Evolutionary conservation across 768 basidiomycete genomes (phyloP), one percentile per base, ranked within the genome.

Genomic region (Termitomyces sp.): DNA sequence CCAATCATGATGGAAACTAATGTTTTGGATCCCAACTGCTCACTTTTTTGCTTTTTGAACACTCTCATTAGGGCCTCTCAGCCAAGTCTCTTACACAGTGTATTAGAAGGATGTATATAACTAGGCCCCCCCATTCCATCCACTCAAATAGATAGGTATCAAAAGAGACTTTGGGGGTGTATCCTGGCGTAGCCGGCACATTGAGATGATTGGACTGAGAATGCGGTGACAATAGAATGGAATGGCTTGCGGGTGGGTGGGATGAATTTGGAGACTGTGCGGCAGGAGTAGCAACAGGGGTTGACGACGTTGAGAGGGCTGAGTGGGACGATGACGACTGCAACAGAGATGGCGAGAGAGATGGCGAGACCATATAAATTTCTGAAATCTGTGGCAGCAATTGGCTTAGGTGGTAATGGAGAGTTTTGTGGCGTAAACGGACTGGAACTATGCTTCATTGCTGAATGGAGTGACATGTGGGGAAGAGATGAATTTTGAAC

Each of bases 141-240:
- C n/a, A n/a, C n/a, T n/a, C n/a, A n/a, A n/a, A n/a, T n/a, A n/a
- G n/a, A n/a, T n/a, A 91, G 0, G 91, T 93, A 69, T 93, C 92
- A 68, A 93, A 93, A 2, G 89, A 90, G 24, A 93, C 92, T 65
- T 89, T 88, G 9, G 84, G 81, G 9, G 83, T 87, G 66, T 82
- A 84, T 1, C 74, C 72, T 13, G 69, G 65, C 13, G 62, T 70
- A 55, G 52, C 59, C 60, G 63, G 66, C 46, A 50, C 44, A 49
- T 62, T 55, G 9, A 57, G 52, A 46, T 63, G 55, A 48, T 58
- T 5, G 4, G 46, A 49, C 61, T 60, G 31, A 54, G 64, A 7
- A 58, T 50, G 3, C 61, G 64, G 54, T 55, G 66, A 36, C 34
- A 57, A 33, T 54, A 65, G 31, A 56, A 63, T 58, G 49, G 54